Base-by-base conservation (phyloP, 1,284 basidiomycete species). In the Apiotrichum mycotoxinovorans region DNA sequence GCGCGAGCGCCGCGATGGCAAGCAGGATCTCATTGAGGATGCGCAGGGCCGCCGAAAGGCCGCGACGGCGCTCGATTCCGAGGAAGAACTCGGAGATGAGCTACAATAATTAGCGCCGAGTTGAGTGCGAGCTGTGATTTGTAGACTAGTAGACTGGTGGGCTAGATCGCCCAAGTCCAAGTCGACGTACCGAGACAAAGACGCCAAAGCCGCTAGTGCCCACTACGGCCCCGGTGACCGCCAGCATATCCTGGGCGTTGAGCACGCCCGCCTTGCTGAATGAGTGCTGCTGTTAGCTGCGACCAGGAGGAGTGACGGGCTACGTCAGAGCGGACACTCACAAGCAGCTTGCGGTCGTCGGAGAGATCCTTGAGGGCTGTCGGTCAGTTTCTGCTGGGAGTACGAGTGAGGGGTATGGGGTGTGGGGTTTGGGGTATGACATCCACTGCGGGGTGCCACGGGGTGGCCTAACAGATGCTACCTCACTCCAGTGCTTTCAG, bases 11-110 rank as follows among this genome's bases (percentile, higher is more conserved):
- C 18, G 53, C 37, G 23, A 58, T 33, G 38, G 35, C 60, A 25
- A 61, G 45, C n/a, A 61, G 46, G 42, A 46, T 18, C 56, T 61
- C 56, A 51, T 58, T 58, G 38, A 51, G 30, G 51, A 54, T 49
- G 30, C 49, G 46, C 42, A 34, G 44, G 35, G 46, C 50, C 20
- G 42, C 23, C 23, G 42, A 9, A 12, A 48, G 30, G 4, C 46
- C 46, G 22, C 46, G 33, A 14, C 22, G 33, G 34, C 46, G 46
- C 46, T 48, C 46, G 27, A 46, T 33, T 37, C 33, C 50, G 22
- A 57, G 54, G 41, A 55, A 38, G 33, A 58, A 18, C 50, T 61
- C 59, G 30, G 59, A 57, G 37, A 57, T 9, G 56, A 57, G 40
- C 54, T 59, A 33, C 4, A 5, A n/a, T 4, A 15, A 43, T 58